Conservation (phyloP, 1,139 yeast species). For the Yamadazyma siamensis region DNA sequence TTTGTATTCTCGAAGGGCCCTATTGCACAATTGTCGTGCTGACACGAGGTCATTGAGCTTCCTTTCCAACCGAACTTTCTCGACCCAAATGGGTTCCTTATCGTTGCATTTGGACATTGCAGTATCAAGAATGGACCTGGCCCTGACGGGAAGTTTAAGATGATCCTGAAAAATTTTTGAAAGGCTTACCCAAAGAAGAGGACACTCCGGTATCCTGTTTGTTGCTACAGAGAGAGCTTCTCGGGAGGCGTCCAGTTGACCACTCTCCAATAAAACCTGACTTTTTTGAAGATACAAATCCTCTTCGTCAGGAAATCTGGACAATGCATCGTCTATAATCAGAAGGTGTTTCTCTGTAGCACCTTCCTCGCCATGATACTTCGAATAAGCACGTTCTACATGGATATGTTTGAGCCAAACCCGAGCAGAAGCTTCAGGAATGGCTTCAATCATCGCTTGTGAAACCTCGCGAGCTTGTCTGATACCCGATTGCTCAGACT, state of each 20-base stretch:
- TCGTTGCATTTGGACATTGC: conserved; percentile 56
- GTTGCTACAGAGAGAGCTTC: conserved; percentile 50
- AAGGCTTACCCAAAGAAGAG: conserved; percentile 55
- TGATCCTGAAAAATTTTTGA: conserved; percentile 45
- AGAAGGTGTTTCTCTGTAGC: conserved; percentile 17
- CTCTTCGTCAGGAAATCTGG: conserved; percentile 40
- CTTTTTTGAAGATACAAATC: conserved; percentile 60
- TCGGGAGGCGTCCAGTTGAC: conserved; percentile 39
- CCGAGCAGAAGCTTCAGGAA: conserved; percentile 38
- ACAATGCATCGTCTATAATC: conserved; percentile 44
- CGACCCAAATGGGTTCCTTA: conserved; percentile 53
- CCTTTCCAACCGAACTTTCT: conserved; percentile 57
- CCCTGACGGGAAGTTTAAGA: conserved; percentile 46
- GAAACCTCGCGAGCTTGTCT: conserved; percentile 44
- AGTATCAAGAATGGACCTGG: conserved; percentile 71
- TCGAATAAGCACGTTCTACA: conserved; percentile 35
- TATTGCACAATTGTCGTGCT: conserved; percentile 54
- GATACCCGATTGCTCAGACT: conserved; percentile 36
- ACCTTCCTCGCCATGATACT: conserved; percentile 4
- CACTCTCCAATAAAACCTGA: conserved; percentile 40
- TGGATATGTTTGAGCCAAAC: conserved; percentile 66
- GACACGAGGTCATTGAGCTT: conserved; percentile 46
- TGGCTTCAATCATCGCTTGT: conserved; percentile 29
- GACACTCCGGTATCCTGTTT: conserved; percentile 39
- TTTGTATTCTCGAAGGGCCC: conserved; percentile 62